Evolutionary conservation across 1,139 yeast genomes (phyloP), one percentile per base, ranked within the genome.

Genomic region (Geotrichum macrosporum): DNA sequence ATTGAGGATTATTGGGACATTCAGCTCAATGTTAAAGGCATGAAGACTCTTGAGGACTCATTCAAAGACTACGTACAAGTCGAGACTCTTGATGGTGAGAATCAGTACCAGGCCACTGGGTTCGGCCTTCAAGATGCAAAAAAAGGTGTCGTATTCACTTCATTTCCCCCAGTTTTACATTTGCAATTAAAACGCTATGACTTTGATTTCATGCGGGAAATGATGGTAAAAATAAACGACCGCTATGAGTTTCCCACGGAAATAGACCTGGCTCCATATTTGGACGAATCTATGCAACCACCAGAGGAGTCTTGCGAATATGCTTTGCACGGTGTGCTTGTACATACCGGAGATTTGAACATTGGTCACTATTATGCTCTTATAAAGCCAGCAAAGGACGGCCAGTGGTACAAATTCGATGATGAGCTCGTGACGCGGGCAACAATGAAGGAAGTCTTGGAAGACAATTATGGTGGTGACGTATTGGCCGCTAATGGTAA

Each of bases 1-100:
- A 79, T 76, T 5, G 99, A 92, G 65, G 98, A 94, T 61, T 92
- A 86, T 60, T 92, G 99, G 99, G 98, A 92, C 69, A 84, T 92
- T 53, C 98, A 94, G 65, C 72, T 92, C 56, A 92, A 92, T 61
- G 99, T 92, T 20, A 87, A 86, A 63, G 87, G 92, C 26, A 75
- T 88, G 72, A 74, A 72, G 49, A 80, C 80, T 56, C 73, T 92
- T 40, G 72, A 77, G 53, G 82, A 81, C 44, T 82, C 96, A 0
- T 92, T 92, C 64, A 76, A 78, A 48, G 87, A 88, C 63, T 92
- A 92, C 62, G 80, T 89, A 48, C 95, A 87, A 57, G 81, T 83
- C 35, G 99, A 92, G 67, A 75, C 85, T 68, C 73, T 92, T 61
- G 84, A 85, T 54, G 99, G 97, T 26, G 98, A 94, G 62, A 92